A percentile compares a stretch with the other conserved stretches of the same genome.
Evolutionary conservation across 176 grass and related monocot genomes (phyloP).

Genomic region (Phyllostachys edulis): DNA sequence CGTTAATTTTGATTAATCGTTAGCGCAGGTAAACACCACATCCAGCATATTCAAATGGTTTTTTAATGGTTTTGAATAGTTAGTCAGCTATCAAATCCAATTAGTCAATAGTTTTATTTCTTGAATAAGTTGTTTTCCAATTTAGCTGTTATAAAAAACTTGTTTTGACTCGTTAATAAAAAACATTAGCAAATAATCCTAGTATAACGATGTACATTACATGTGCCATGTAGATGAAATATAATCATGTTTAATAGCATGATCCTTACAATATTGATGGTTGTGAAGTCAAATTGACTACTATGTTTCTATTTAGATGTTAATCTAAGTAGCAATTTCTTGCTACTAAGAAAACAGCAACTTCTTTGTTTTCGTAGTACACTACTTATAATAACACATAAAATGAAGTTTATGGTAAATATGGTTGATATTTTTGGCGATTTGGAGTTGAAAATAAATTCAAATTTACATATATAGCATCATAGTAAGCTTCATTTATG

Average conservation of each 20-base stretch:
- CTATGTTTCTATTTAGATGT: neutral
- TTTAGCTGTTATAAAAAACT: neutral
- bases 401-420: neutral
- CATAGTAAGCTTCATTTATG: neutral
- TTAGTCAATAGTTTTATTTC: neutral
- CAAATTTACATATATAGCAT: neutral
- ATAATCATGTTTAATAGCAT: neutral
- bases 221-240: neutral
- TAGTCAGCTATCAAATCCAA: neutral
- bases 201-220: neutral
- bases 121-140: neutral
- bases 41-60: neutral
- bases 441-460: neutral
- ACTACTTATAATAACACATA: neutral
- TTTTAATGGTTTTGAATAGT: neutral
- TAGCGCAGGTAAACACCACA: neutral
- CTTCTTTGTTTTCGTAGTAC: neutral
- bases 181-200: neutral
- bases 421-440: neutral
- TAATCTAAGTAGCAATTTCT: neutral
- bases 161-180: neutral
- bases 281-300: neutral
- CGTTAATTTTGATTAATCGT: too few relatives aligned
- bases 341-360: neutral
- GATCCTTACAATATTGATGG: neutral